Evolutionary conservation across 225 moss, liverwort and hornwort species (phyloP), one percentile per base, ranked within the genome.

Genomic region (Sphagnum tenellum): DNA sequence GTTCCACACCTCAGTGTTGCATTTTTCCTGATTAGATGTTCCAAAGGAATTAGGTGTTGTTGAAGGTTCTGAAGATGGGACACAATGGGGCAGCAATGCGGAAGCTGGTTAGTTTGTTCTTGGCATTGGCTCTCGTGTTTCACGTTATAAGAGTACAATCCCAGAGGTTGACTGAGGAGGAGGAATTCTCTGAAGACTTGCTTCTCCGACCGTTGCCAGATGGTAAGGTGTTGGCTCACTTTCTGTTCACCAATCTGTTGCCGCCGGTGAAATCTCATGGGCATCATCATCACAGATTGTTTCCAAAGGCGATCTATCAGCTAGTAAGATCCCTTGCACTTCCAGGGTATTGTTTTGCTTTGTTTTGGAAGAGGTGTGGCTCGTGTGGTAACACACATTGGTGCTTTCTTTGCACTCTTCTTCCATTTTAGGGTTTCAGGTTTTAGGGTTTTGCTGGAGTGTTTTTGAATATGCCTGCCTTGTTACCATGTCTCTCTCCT

Each of bases 241-340:
- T 93, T 55, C 80, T 85, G 70, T 98, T 98, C 64, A 76, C 67
- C 66, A 85, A 82, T 59, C 70, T 74, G 6, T 51, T 83, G 58
- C 67, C 62, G 60, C 54, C 57, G 12, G 69, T 76, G 52, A 62
- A 60, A 10, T 74, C 67, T 7, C 64, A 77, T 5, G 73, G 65
- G 3, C 86, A 83, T 12, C 92, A 90, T 59, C 92, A 90, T 59
- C 87, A 89, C 65, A 76, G 69, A 65, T 75, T 93, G 12, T 98
- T 93, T 64, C 93, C 96, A 12, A 98, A 98, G 70, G 87, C 90
- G 69, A 93, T 98, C 48, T 79, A 83, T 62, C 96, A 90, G 71
- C 72, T 90, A 61, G 89, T 84, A 51, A 73, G 75, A 49, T 44
- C 29, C 46, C 14, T 49, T 48, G 8, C 8, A 68, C 11, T 5